Evolutionary conservation across 73 alveolate genomes (phyloP).

Genomic region (Symbiodinium natans): DNA sequence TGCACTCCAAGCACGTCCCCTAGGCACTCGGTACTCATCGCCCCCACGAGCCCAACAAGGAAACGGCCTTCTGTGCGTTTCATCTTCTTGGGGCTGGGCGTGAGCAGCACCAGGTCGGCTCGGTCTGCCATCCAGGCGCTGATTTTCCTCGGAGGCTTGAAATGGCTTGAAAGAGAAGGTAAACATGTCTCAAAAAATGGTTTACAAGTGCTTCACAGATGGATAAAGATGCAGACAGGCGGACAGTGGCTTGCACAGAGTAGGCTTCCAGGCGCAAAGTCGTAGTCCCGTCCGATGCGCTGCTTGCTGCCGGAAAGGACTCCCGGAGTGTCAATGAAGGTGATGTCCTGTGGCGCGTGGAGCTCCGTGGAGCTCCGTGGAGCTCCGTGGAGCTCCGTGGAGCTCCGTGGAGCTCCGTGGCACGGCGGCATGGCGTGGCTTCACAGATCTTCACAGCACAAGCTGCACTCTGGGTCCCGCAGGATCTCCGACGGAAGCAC

Average conservation of each 20-base stretch:
- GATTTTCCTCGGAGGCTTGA: slow-evolving; percentile 39
- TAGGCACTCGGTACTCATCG: no score
- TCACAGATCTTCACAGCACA: background rate
- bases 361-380: no score
- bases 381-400: no score
- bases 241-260: no score
- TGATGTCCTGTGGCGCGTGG: slow-evolving; percentile 56
- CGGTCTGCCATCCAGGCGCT: slow-evolving; percentile 93
- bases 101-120: slow-evolving; percentile 74
- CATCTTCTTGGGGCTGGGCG: slow-evolving; percentile 21
- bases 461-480: background rate
- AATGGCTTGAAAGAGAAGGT: no score
- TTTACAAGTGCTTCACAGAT: no score
- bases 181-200: no score
- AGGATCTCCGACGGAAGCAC: slow-evolving; percentile 62
- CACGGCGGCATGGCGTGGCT: background rate
- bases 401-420: no score
- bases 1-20: no score
- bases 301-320: slow-evolving; percentile 93
- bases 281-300: slow-evolving; percentile 64
- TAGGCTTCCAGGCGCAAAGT: slow-evolving; percentile 22
- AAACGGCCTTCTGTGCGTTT: no score
- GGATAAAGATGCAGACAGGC: no score
- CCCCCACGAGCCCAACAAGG: no score
- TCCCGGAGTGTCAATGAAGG: slow-evolving; percentile 94